Evolutionary conservation across 108 stramenopile species (phyloP), one percentile per base, ranked within the genome.

Genomic region (Chaetoceros muelleri): DNA sequence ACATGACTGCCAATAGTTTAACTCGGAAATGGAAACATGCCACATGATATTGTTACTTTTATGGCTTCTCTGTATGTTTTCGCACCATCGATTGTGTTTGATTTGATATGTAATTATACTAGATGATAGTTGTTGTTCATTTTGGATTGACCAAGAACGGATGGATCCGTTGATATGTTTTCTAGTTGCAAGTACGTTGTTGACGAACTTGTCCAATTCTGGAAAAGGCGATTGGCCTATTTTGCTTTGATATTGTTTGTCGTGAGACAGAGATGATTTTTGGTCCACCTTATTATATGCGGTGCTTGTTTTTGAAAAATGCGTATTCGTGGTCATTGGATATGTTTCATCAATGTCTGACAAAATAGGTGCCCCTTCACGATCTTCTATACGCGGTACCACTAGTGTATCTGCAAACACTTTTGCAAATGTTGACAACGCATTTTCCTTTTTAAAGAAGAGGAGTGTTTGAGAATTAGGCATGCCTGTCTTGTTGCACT

Each of bases 1-100:
- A 50, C 91, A 93, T 16, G 69, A 66, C 53, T 93, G 91, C 56
- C 67, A 71, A 57, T 78, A 81, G 0, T 74, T 60, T 63, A 67
- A 57, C 47, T 71, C 64, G 0, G 46, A 53, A 40, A 93, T 70
- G 49, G 85, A 71, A 13, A 93, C 78, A 48, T 76, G 81, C 91
- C 91, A 93, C 31, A 74, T 79, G 46, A 93, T 78, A 53, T 80
- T 80, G 64, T 93, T 93, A 19, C 80, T 82, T 60, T 82, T n/a
- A 70, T 93, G 91, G 1, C 69, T 47, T 19, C 91, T 60, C 7
- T 79, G 76, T 30, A 93, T 64, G 30, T 76, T 47, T 59, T 88
- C 87, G 54, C 91, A 93, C 24, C 30, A 93, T 44, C 91, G 75
- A 65, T 93, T 93, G n/a, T 72, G 62, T 23, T 58, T 66, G 66